A percentile compares a stretch with the other conserved stretches of the same genome.
These are phyloP conservation scores for Haplosporangium sp. DNA, from an alignment of 371 early-diverging fungal genomes.

Conservation along the genomic window DNA sequence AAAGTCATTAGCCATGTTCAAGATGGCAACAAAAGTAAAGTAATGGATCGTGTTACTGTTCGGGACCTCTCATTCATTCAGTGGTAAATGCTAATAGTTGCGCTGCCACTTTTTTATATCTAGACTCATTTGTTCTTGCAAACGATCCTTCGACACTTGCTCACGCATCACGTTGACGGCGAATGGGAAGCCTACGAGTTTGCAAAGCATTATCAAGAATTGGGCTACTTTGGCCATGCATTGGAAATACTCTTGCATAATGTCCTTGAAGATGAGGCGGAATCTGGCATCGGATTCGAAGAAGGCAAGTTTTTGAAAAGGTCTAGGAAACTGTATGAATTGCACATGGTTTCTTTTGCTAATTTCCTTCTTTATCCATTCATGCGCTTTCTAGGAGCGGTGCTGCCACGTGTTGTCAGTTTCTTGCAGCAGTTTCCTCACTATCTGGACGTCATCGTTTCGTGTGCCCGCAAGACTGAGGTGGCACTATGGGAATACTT, in stretches of 20 bases:
- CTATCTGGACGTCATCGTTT: conserved; percentile 83
- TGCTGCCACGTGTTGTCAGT: conserved; percentile 74
- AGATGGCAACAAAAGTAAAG: conserved; percentile 75
- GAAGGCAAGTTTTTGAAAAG: conserved; percentile 43
- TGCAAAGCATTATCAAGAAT: conserved; percentile 71
- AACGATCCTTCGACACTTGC: conserved; percentile 72
- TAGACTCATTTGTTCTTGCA: conserved; percentile 86
- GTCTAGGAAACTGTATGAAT: background rate
- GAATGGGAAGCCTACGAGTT: conserved; percentile 61
- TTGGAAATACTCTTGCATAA: conserved; percentile 88
- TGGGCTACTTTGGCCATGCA: conserved; percentile 86
- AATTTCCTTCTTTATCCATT: background rate
- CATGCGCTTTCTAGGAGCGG: conserved; percentile 57
- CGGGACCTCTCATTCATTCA: background rate
- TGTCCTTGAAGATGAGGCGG: conserved; percentile 84
- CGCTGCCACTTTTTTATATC: no score
- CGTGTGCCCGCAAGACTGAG: conserved; percentile 92
- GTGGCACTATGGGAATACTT: conserved; percentile 89
- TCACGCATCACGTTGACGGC: conserved; percentile 57
- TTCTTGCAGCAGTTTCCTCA: conserved; percentile 82
- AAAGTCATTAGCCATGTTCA: conserved; percentile 71
- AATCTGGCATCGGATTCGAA: conserved; percentile 53
- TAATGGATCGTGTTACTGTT: no score
- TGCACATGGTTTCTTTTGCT: background rate
- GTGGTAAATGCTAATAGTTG: background rate